Evolutionary conservation across 1,139 yeast species (phyloP), one percentile per base, ranked within the genome.

Genomic region (Saccharomycopsis hybrid): DNA sequence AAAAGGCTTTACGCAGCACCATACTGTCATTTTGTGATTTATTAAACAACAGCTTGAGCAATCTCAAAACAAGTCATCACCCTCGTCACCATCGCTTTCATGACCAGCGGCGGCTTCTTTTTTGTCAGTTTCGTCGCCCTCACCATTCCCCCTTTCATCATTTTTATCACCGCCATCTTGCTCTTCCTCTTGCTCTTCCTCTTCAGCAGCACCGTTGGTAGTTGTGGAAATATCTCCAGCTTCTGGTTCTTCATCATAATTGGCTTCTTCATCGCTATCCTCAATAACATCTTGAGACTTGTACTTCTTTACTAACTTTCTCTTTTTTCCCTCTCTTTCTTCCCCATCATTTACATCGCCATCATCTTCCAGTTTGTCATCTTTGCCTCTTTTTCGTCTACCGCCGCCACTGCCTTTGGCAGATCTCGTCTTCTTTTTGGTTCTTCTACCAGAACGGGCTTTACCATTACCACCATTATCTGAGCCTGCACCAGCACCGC

Each of bases 41-140:
- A 18, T 18, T 18, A 18, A 18, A 18, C 18, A 18, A 18, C 18
- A 18, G 18, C 18, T 18, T 18, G 18, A 18, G 18, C 18, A 18
- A 18, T 18, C 18, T 18, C 18, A 18, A 18, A 18, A 18, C 18
- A 18, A 18, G 13, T 40, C 42, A 7, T 3, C 42, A 24, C 13
- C 31, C 11, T 4, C 42, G 4, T 40, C 42, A 24, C 7, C 42
- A 9, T 40, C n/a, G 8, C 11, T 39, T 27, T 39, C 42, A n/a
- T 39, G 11, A 27, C 5, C 11, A 39, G 11, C 11, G 8, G 38
- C 90, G 41, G 90, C 98, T 58, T 92, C 98, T 54, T 92, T 98
- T 59, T 92, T 97, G 55, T 90, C 97, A 65, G 92, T 96, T 52
- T 90, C 98, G 65, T 90, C 97, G 54, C 97, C 98, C 72, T 90